phyloP scores from a whole-genome alignment of 1,284 basidiomycete genomes.

The Meira nashicola region DNA sequence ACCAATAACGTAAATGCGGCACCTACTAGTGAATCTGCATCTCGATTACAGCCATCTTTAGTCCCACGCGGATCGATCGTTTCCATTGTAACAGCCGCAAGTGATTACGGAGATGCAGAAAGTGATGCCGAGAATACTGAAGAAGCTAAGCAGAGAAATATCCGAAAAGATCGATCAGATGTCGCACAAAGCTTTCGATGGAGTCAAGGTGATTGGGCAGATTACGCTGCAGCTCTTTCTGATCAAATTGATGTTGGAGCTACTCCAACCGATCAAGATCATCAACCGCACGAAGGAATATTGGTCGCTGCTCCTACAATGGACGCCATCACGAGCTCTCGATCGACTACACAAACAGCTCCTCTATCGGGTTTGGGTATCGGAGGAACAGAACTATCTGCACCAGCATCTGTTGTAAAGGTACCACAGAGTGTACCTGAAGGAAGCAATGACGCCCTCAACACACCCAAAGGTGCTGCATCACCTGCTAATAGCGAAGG shows the following conservation, averaged over 20 bases:
- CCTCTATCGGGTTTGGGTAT: constrained; percentile 7
- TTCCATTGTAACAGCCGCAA: neutral
- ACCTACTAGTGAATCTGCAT: neutral
- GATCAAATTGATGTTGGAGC: constrained; percentile 2
- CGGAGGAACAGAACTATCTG: constrained; percentile 3
- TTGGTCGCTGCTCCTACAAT: neutral
- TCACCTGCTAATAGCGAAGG: too few relatives aligned
- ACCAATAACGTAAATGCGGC: neutral
- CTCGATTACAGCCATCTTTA: neutral
- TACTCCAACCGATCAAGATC: too few relatives aligned
- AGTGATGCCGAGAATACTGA: neutral
- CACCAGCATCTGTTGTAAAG: neutral
- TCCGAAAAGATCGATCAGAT: neutral
- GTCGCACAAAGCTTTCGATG: neutral
- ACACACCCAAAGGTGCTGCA: too few relatives aligned
- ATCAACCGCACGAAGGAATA: neutral
- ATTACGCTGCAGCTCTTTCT: neutral
- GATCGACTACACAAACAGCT: too few relatives aligned
- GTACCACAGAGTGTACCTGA: too few relatives aligned
- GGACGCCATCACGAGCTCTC: neutral
- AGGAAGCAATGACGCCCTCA: too few relatives aligned
- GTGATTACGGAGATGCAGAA: neutral
- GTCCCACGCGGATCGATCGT: neutral
- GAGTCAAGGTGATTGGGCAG: constrained; percentile 10
- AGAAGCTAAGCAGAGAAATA: too few relatives aligned